Percentiles rank a stretch among this genome's conserved stretches.
These are phyloP conservation scores for Mycena leptocephala DNA, from an alignment of 768 basidiomycete species.

Conservation along the genomic window DNA sequence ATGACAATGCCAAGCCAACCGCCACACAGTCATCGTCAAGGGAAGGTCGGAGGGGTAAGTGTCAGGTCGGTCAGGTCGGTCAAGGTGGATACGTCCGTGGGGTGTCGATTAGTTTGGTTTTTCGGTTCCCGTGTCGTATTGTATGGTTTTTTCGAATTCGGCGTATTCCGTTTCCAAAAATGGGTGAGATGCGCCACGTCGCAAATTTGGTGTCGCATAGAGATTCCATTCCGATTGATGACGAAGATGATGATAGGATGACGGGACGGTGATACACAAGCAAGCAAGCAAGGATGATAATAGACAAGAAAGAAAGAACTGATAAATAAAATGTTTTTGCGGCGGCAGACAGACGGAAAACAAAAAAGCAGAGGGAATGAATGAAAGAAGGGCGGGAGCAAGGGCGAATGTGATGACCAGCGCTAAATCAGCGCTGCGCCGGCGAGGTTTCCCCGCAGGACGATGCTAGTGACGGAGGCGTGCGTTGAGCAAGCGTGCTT, in stretches of 20 bases:
- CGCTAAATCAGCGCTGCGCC: constrained; percentile 75
- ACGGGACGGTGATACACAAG: constrained; percentile 10
- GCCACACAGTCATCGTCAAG: too few relatives aligned
- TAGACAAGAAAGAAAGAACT: constrained; percentile 40
- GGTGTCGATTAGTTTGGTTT: constrained; percentile 14
- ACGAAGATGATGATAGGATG: not conserved
- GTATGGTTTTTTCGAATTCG: too few relatives aligned
- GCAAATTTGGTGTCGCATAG: too few relatives aligned
- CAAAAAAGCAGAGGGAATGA: not conserved
- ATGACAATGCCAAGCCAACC: too few relatives aligned
- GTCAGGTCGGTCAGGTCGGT: too few relatives aligned
- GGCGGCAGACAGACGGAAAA: not conserved
- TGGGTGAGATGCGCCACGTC: too few relatives aligned
- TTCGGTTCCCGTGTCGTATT: too few relatives aligned
- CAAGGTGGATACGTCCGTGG: too few relatives aligned
- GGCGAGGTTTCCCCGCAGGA: constrained; percentile 77
- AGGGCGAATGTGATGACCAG: too few relatives aligned
- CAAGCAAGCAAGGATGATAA: constrained; percentile 34
- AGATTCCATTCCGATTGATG: not conserved
- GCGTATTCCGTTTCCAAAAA: too few relatives aligned
- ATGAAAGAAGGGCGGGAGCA: too few relatives aligned
- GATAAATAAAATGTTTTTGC: constrained; percentile 41
- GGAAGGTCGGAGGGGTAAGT: too few relatives aligned
- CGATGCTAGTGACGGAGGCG: constrained; percentile 65
- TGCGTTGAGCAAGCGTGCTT: constrained; percentile 34